Evolutionary conservation across 768 basidiomycete genomes (phyloP).

Genomic region (Asterophora lycoperdoides): DNA sequence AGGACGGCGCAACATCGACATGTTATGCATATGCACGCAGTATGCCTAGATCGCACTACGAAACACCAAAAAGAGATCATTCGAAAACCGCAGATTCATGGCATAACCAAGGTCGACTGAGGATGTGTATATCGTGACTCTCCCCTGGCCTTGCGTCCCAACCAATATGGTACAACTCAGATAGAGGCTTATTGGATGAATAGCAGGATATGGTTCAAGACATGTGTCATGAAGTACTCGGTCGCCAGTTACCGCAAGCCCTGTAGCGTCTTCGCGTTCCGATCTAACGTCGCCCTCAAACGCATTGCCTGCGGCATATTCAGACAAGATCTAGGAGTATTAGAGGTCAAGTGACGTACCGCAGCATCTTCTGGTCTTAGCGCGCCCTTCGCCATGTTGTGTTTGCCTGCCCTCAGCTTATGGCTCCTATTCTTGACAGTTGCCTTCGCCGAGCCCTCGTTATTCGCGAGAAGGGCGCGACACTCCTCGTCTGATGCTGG

Average conservation of each 20-base stretch:
- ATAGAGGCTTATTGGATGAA: too few species aligned
- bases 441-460: constrained; percentile 36
- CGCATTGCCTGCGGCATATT: constrained; percentile 52
- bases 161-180: too few species aligned
- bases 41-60: constrained; percentile 13
- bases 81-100: constrained; percentile 12
- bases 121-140: too few species aligned
- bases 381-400: constrained; percentile 88
- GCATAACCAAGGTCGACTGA: not conserved
- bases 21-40: constrained; percentile 16
- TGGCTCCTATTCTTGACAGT: constrained; percentile 41
- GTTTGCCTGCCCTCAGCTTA: constrained; percentile 62
- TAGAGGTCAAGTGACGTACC: constrained; percentile 36
- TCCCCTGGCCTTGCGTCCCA: too few species aligned
- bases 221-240: not conserved
- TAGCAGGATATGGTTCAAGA: not conserved
- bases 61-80: constrained; percentile 15
- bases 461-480: constrained; percentile 49
- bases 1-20: constrained; percentile 8
- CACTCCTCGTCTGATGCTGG: constrained; percentile 73
- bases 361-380: constrained; percentile 80
- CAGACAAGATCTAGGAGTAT: not conserved
- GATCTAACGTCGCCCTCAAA: constrained; percentile 61
- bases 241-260: constrained; percentile 19
- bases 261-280: constrained; percentile 40